Conservation (phyloP, 805 yeast species). For the Starmerella tilneyi region DNA sequence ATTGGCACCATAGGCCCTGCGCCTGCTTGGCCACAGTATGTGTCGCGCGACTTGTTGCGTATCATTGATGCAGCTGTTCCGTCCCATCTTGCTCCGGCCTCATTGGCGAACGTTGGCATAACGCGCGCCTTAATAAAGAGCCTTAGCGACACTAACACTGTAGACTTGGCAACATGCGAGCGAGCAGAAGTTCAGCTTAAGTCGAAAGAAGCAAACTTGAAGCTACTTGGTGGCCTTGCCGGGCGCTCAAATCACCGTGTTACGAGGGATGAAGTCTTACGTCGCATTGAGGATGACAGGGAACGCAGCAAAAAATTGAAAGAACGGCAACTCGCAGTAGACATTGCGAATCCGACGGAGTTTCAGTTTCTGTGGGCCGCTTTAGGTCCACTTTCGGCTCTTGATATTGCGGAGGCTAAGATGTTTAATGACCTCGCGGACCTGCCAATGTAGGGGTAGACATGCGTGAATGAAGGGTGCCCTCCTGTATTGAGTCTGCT, state of each 20-base stretch:
- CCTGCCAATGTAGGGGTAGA: neutral
- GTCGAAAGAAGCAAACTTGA: conserved; percentile 7
- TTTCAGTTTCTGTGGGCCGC: conserved; percentile 40
- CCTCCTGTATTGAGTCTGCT: too few species aligned
- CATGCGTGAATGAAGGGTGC: too few species aligned
- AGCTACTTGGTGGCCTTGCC: neutral
- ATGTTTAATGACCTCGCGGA: conserved; percentile 3
- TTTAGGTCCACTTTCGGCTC: neutral
- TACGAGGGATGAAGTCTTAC: conserved; percentile 46
- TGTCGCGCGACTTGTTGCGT: conserved; percentile 12
- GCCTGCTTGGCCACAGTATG: conserved; percentile 6
- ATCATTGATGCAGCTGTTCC: conserved; percentile 25
- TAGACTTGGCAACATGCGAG: conserved; percentile 3
- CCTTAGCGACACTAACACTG: conserved; percentile 7
- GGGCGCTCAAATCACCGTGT: conserved; percentile 16
- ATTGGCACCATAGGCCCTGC: conserved; percentile 14
- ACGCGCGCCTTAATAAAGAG: conserved; percentile 17
- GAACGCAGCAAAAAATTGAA: conserved; percentile 75
- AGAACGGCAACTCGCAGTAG: conserved; percentile 66
- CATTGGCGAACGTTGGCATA: conserved; percentile 24
- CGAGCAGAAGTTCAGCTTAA: conserved; percentile 4
- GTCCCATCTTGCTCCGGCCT: conserved; percentile 21
- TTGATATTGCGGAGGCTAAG: neutral
- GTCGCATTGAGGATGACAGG: conserved; percentile 85
- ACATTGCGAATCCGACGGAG: conserved; percentile 39